phyloP scores from a whole-genome alignment of 306 rosid genomes.

The Psophocarpus tetragonolobus region DNA sequence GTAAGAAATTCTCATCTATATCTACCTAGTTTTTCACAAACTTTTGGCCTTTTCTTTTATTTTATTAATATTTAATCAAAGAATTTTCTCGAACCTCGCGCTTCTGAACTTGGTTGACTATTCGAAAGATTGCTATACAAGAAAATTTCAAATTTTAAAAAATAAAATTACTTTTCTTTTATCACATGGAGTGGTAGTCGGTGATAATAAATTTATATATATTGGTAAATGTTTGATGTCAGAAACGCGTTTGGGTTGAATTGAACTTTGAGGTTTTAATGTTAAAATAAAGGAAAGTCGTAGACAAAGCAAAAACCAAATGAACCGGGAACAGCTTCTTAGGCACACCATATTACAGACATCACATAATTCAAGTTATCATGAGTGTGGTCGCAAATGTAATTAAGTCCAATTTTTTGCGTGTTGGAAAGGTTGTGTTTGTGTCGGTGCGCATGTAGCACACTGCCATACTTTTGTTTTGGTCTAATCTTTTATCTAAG shows the following conservation, averaged over 20 bases:
- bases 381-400: background rate
- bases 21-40: constrained; percentile 16
- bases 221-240: constrained; percentile 25
- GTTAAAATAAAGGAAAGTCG: background rate
- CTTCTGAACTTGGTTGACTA: constrained; percentile 33
- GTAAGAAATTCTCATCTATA: constrained; percentile 30
- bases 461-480: background rate
- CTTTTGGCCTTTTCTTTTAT: background rate
- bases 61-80: background rate
- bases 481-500: background rate
- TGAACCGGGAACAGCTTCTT: constrained; percentile 19
- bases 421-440: constrained; percentile 19
- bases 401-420: constrained; percentile 6
- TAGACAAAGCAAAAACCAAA: background rate
- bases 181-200: constrained; percentile 8
- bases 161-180: background rate
- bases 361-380: background rate
- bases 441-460: constrained; percentile 40
- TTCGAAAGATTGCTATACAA: constrained; percentile 8
- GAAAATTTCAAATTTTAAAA: background rate
- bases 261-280: background rate
- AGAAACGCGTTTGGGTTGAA: constrained; percentile 39
- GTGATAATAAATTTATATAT: constrained; percentile 22
- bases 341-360: constrained; percentile 8
- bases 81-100: background rate